Base-by-base conservation (phyloP, 345 rosid genomes). In the Angophora floribunda region DNA sequence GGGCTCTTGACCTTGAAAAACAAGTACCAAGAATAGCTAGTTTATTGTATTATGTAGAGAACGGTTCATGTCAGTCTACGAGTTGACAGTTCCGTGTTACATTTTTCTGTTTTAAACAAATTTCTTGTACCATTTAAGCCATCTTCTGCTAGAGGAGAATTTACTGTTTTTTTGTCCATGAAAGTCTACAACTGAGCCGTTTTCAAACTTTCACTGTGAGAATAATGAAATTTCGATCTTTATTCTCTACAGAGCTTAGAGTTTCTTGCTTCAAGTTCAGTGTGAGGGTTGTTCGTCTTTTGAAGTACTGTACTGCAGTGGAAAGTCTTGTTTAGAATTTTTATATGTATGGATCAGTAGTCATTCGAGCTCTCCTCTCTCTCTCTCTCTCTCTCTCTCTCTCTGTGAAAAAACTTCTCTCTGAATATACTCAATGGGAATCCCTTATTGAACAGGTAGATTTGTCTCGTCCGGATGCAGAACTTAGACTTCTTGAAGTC, bases 401-500 rank as follows among this genome's bases (percentile, higher is more conserved):
- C 67, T 61, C 86, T 49, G 5, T 6, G 36, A n/a, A 32, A 10
- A 52, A 49, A 87, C 53, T 86, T n/a, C 51, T 91, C 19, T 75
- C 84, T 41, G 84, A 19, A 41, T 21, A 75, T 5, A 75, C 49
- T 19, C 49, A 41, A 41, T 19, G 14, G 49, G 24, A 41, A 19
- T 41, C 49, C 49, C 47, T 36, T 75, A 7, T 89, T 51, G 90
- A 92, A 91, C 94, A 97, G 99, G 99, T 96, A 63, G 99, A 96
- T 86, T 90, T 98, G 92, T 98, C 99, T 86, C 97, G 93, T 91
- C 95, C 95, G 85, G 93, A 94, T 93, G 99, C 98, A 87, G 99
- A 98, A 91, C 96, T 97, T 90, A 93, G 99, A 90, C 92, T 98
- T 89, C 95, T 98, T 86, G 99, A 98, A 94, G 98, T 97, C 41